Evolutionary conservation across 2,329 filamentous ascomycete species (phyloP), one percentile per base, ranked within the genome.

Genomic region (Stenocarpella maydis): DNA sequence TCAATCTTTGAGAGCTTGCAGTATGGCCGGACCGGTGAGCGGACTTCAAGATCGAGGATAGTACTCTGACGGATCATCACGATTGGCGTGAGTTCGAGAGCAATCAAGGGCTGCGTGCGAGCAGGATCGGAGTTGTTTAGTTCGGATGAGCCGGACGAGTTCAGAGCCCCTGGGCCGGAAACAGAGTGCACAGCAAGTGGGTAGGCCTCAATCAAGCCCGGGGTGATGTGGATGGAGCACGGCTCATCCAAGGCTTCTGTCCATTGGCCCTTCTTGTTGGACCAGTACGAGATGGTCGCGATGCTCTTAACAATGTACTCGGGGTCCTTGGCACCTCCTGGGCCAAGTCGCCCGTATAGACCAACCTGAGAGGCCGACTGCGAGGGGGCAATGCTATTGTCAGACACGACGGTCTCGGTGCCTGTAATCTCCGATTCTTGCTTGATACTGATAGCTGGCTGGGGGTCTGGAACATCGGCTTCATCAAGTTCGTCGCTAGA

Each of bases 51-150:
- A 78, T 99, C 96, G 39, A 99, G 88, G 4, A 92, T 93, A 26
- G 94, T 99, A 75, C 95, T 96, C 76, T 95, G 92, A 72, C 95
- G 90, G 71, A 98, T 90, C 74, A 95, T 92, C 9, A 98, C 95
- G 45, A 97, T 84, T 0, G 96, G 96, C 0, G 95, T 98, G 50
- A 99, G 88, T 76, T 97, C 94, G 41, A 98, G 87, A 7, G 91
- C 92, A 52, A 91, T 82, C 24, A 90, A 78, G 4, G 88, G 87
- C 43, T 82, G 80, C 17, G 76, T 72, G 15, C 77, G 71, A 14
- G 79, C 76, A 34, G 74, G 69, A 49, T 75, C 72, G 21, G 49
- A 45, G 52, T 74, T 60, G 71, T 78, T 72, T 75, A 78, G 81
- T 19, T 75, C 74, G 2, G 75, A 76, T 3, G 74, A 73, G 4